Base-by-base conservation (phyloP, 345 rosid species). In the Alliaria petiolata region DNA sequence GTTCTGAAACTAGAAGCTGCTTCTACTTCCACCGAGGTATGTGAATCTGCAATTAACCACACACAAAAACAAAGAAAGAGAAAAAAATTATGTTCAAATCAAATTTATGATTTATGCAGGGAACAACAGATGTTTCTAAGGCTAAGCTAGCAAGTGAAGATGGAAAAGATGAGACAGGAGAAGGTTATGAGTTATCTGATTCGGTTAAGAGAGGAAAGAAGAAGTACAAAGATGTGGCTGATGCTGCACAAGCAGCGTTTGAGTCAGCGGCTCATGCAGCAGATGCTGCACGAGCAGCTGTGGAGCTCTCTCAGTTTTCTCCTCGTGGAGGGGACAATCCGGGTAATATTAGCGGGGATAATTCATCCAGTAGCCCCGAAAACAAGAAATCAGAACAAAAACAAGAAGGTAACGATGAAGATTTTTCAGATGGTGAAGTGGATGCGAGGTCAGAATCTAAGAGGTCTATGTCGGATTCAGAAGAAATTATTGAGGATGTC, bases 211-310 rank as follows among this genome's bases (percentile, higher is more conserved):
- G 69, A 44, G 65, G 75, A 11, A 83, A 70, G 71, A 79, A 76
- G 49, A 85, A 85, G 81, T 95, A 88, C 83, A 88, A 39, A 80
- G 93, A 87, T 72, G 96, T 91, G 4, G 89, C 96, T 68, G 95
- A 85, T 81, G 99, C 99, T 25, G 99, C 99, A 62, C 95, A 88
- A 80, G 96, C 88, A 39, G 99, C 99, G 14, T 91, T 88, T 40
- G 84, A 84, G 80, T 83, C 96, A 1, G 97, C 99, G 15, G 93
- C 87, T 57, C 65, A 83, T 59, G 99, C 96, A 1, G 99, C 99
- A 34, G 88, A 44, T 12, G 97, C 99, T 8, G 99, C 99, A 62
- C 85, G 86, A 79, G 99, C 91, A 0, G 99, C 97, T 3, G 90
- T 95, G 42, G 97, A 88, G 69, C 99, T 95, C 72, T 89, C 93